These are phyloP conservation scores for Penicillium coprophilum DNA, from an alignment of 495 filamentous ascomycete genomes.

Conservation along the genomic window DNA sequence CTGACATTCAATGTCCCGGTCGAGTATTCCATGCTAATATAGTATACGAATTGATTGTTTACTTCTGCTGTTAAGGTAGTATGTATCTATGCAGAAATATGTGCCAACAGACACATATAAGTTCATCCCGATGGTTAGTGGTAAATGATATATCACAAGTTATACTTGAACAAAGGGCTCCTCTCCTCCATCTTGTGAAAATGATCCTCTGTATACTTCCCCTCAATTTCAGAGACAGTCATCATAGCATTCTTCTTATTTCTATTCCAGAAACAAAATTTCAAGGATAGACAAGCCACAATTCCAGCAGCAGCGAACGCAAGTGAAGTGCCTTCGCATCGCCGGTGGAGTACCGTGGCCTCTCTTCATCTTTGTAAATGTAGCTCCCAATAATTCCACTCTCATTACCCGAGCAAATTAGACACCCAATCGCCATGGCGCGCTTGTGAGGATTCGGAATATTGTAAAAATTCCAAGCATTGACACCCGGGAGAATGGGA, in stretches of 20 bases:
- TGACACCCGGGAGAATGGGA: conserved; percentile 28
- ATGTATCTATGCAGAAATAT: no score
- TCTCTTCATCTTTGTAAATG: conserved; percentile 21
- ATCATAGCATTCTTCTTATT: conserved; percentile 31
- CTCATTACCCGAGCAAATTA: conserved; percentile 23
- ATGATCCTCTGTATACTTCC: conserved; percentile 29
- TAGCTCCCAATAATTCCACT: conserved; percentile 26
- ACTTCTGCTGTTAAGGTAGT: no score
- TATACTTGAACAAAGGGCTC: conserved; percentile 34
- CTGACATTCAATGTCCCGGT: no score
- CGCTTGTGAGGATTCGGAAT: conserved; percentile 19
- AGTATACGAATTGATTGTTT: no score
- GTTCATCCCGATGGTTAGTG: no score
- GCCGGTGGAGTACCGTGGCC: conserved; percentile 22
- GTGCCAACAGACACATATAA: no score
- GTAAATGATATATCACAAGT: conserved; percentile 12
- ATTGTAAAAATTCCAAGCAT: conserved; percentile 30
- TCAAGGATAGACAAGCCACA: conserved; percentile 23
- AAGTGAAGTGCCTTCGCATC: conserved; percentile 24
- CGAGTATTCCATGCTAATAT: no score
- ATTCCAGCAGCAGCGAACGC: conserved; percentile 29
- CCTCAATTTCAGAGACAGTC: conserved; percentile 25
- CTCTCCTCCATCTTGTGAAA: conserved; percentile 36
- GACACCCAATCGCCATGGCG: conserved; percentile 24
- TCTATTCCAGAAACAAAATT: conserved; percentile 22